Conservation (phyloP, 225 moss, liverwort and hornwort species). For the Marchantia paleacea region DNA sequence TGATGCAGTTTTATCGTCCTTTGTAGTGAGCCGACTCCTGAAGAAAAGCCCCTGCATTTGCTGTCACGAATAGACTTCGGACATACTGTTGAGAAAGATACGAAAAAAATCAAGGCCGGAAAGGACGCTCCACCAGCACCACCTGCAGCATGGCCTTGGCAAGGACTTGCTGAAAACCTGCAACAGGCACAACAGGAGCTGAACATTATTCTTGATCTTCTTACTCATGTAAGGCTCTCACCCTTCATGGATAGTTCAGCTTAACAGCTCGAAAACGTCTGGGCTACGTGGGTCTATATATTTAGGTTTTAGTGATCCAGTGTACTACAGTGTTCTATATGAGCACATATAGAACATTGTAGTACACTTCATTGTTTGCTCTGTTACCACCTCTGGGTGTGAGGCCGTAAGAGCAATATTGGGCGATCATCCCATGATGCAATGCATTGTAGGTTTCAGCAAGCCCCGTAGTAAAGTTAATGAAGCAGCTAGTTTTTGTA, state of each 20-base stretch:
- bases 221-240: constrained; percentile 54
- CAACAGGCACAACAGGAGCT: constrained; percentile 89
- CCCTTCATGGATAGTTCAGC: background rate
- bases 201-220: constrained; percentile 79
- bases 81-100: constrained; percentile 51
- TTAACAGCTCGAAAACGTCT: no score
- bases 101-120: constrained; percentile 77
- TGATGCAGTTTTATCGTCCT: background rate
- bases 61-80: constrained; percentile 92
- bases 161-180: constrained; percentile 80
- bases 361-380: no score
- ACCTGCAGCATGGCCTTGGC: constrained; percentile 80
- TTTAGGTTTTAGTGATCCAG: no score
- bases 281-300: no score
- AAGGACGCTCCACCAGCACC: constrained; percentile 56
- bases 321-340: no score
- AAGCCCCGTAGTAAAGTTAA: no score
- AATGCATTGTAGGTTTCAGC: no score
- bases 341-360: no score
- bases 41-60: constrained; percentile 82
- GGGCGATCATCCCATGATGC: no score
- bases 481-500: no score
- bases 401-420: no score
- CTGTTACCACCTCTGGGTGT: no score
- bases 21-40: constrained; percentile 63